These are phyloP conservation scores for Cordyceps fumosorosea DNA, from an alignment of 2,329 filamentous ascomycete species.

Conservation along the genomic window DNA sequence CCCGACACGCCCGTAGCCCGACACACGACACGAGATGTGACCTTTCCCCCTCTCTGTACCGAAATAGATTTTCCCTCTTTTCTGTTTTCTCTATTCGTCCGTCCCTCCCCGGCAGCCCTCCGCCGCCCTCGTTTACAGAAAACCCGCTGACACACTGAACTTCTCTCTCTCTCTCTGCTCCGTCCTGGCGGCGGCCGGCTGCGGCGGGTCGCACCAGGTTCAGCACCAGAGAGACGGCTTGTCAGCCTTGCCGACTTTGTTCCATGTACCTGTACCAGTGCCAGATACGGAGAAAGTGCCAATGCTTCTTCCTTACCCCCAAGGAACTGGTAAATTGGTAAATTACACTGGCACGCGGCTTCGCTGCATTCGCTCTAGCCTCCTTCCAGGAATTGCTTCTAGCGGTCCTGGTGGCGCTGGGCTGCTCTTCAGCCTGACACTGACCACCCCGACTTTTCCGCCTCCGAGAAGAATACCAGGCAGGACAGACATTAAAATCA, in stretches of 20 bases:
- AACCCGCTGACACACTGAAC: background rate
- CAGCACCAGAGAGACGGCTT: background rate
- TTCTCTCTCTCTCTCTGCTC: too few relatives aligned
- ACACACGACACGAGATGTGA: background rate
- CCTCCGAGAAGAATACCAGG: background rate
- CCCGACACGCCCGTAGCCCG: background rate
- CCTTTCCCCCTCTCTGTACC: background rate
- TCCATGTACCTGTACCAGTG: background rate
- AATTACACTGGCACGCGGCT: slow-evolving; percentile 1
- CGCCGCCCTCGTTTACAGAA: background rate
- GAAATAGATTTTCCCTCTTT: background rate
- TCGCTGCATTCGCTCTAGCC: background rate
- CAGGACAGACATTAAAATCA: background rate
- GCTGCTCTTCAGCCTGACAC: background rate
- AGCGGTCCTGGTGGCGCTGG: background rate
- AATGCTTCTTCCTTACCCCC: too few relatives aligned
- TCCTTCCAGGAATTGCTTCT: background rate
- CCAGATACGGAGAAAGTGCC: too few relatives aligned
- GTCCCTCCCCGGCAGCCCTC: background rate
- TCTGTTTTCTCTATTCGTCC: background rate
- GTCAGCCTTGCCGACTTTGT: background rate
- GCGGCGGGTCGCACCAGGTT: background rate
- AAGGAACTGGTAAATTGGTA: background rate
- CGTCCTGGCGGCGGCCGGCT: too few relatives aligned
- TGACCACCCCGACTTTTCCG: background rate